Evolutionary conservation across 2,329 filamentous ascomycete genomes (phyloP).

Genomic region (Penicillium sp.): DNA sequence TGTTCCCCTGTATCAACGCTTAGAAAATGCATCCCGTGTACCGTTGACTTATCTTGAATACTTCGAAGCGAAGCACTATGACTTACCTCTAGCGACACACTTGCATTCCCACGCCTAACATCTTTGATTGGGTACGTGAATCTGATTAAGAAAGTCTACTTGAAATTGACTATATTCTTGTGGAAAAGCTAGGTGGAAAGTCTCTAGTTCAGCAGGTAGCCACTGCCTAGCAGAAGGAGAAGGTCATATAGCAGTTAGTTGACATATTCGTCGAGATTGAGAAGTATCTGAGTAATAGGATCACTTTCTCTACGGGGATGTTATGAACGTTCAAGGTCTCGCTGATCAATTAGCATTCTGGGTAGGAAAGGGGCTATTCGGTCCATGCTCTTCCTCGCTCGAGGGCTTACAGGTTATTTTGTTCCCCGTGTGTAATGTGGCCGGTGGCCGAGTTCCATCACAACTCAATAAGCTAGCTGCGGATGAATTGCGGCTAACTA

Average conservation of each 20-base stretch:
- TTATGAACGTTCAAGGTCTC: neutral
- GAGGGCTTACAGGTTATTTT: neutral
- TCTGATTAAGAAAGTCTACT: neutral
- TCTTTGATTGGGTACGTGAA: conserved; percentile 1
- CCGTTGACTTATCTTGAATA: neutral
- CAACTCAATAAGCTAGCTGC: neutral
- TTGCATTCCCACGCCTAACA: neutral
- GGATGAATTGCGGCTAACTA: neutral
- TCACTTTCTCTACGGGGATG: neutral
- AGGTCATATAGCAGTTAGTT: conserved; percentile 5
- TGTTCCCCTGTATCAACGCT: neutral
- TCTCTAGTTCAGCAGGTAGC: neutral
- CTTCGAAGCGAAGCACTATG: conserved; percentile 7
- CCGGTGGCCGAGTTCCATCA: neutral
- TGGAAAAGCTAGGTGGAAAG: neutral
- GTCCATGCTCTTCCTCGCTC: conserved; percentile 3
- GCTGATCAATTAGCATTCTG: neutral
- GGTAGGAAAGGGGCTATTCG: neutral
- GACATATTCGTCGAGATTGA: conserved; percentile 5
- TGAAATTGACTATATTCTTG: conserved; percentile 4
- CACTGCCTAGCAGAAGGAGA: conserved; percentile 2
- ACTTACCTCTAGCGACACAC: conserved; percentile 2
- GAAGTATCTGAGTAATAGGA: neutral
- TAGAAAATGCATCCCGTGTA: neutral
- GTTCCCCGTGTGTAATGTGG: conserved; percentile 7